phyloP scores from a whole-genome alignment of 495 filamentous ascomycete species.

The Lasiosphaeriaceae sp. region DNA sequence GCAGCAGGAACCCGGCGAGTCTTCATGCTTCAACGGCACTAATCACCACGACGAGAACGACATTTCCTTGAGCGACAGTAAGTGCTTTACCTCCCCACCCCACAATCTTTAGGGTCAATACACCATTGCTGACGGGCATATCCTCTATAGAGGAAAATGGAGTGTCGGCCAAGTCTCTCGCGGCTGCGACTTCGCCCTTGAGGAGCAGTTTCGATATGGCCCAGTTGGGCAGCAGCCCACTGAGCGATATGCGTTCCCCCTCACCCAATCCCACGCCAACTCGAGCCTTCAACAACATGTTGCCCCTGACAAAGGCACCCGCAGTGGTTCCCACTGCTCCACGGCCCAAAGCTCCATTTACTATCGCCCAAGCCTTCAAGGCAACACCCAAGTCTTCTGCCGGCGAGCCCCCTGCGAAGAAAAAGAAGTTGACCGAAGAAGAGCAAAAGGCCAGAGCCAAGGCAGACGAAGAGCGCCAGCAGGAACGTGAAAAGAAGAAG shows the following conservation, averaged over 20 bases:
- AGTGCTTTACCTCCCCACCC: neutral
- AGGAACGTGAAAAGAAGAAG: conserved; percentile 52
- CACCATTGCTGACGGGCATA: neutral
- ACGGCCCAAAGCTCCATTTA: conserved; percentile 1
- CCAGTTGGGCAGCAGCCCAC: conserved; percentile 33
- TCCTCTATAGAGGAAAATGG: conserved; percentile 20
- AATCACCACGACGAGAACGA: neutral
- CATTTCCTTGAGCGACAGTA: conserved; percentile 17
- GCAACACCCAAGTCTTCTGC: conserved; percentile 3
- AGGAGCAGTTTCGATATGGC: conserved; percentile 30
- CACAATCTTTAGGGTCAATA: too few relatives aligned
- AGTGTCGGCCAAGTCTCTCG: neutral
- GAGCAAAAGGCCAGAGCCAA: conserved; percentile 43
- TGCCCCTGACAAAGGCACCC: neutral
- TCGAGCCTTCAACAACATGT: neutral
- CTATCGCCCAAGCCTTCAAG: conserved; percentile 1
- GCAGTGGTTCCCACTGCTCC: neutral
- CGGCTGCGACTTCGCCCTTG: conserved; percentile 12
- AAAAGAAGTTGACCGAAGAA: conserved; percentile 50
- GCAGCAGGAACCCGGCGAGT: conserved; percentile 15
- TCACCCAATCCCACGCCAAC: conserved; percentile 27
- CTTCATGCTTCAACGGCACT: neutral
- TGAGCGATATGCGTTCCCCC: conserved; percentile 18
- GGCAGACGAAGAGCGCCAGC: conserved; percentile 44
- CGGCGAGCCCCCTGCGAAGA: conserved; percentile 37